Conservation (phyloP, 345 rosid genomes). For the Hibiscus trionum region DNA sequence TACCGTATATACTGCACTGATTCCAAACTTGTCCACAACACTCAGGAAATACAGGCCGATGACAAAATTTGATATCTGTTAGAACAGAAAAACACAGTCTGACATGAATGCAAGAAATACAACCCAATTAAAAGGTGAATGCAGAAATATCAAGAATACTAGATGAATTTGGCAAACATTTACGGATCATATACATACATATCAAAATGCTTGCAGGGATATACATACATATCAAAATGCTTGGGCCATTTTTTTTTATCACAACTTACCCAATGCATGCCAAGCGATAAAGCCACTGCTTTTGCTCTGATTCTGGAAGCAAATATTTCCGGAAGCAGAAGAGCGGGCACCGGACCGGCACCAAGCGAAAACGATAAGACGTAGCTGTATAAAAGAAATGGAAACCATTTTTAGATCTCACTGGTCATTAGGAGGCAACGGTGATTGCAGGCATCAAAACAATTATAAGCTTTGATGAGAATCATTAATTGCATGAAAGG, state of each 20-base stretch:
- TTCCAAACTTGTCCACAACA: conserved; percentile 79
- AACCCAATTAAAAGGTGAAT: background rate
- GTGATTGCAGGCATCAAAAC: background rate
- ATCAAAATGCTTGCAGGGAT: background rate
- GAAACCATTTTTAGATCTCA: conserved; percentile 12
- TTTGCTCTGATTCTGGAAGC: conserved; percentile 96
- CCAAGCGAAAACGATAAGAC: conserved; percentile 96
- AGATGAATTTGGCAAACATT: background rate
- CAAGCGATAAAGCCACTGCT: conserved; percentile 86
- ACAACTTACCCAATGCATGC: conserved; percentile 91
- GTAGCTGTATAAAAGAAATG: conserved; percentile 44
- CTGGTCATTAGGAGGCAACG: background rate
- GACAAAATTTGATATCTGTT: conserved; percentile 83
- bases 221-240: background rate
- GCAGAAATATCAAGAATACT: background rate
- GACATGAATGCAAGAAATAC: background rate
- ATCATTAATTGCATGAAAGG: background rate
- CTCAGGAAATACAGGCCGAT: conserved; percentile 92
- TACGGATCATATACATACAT: background rate
- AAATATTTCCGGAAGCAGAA: conserved; percentile 94
- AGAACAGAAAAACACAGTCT: conserved; percentile 7
- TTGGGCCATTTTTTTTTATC: background rate
- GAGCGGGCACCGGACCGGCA: conserved; percentile 99
- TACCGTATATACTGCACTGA: conserved; percentile 88
- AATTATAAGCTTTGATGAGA: background rate